Evolutionary conservation across 2,329 filamentous ascomycete species (phyloP).

Genomic region (Cladosporium colombiae): DNA sequence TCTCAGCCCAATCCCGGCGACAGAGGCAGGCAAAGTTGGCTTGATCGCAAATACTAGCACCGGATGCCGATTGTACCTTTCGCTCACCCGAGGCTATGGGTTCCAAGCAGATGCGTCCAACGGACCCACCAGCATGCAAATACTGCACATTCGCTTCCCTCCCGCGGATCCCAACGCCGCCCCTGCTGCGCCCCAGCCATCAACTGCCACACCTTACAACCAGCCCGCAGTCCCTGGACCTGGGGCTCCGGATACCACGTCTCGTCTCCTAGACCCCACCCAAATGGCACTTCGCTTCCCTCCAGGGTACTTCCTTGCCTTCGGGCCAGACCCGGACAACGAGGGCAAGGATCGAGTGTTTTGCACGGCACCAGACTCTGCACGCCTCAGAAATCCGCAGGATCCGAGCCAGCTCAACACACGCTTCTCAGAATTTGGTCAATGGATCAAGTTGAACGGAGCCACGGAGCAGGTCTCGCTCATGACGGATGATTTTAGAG

Average conservation of each 20-base stretch:
- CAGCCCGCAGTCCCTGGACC: conserved; percentile 17
- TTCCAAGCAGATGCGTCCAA: conserved; percentile 60
- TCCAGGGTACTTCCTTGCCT: conserved; percentile 89
- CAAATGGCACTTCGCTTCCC: conserved; percentile 59
- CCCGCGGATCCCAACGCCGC: conserved; percentile 51
- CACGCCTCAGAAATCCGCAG: conserved; percentile 61
- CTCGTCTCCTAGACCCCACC: conserved; percentile 39
- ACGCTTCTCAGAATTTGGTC: conserved; percentile 76
- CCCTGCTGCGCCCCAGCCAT: conserved; percentile 24
- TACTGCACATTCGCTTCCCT: conserved; percentile 95
- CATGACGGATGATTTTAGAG: conserved; percentile 71
- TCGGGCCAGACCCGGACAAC: conserved; percentile 54
- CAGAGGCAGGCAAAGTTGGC: conserved; percentile 79
- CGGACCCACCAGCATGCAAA: conserved; percentile 91
- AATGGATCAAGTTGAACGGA: conserved; percentile 68
- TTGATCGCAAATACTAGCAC: conserved; percentile 88
- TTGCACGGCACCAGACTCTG: conserved; percentile 83
- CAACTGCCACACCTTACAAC: conserved; percentile 27
- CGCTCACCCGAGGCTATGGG: conserved; percentile 75
- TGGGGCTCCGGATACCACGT: conserved; percentile 37
- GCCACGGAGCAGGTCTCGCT: conserved; percentile 47
- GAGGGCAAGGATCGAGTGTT: conserved; percentile 68
- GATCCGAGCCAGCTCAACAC: conserved; percentile 53
- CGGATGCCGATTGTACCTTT: conserved; percentile 88
- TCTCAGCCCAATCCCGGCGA: conserved; percentile 78